Evolutionary conservation across 1,139 yeast species (phyloP), one percentile per base, ranked within the genome.

Genomic region (Waltiozyma solani): DNA sequence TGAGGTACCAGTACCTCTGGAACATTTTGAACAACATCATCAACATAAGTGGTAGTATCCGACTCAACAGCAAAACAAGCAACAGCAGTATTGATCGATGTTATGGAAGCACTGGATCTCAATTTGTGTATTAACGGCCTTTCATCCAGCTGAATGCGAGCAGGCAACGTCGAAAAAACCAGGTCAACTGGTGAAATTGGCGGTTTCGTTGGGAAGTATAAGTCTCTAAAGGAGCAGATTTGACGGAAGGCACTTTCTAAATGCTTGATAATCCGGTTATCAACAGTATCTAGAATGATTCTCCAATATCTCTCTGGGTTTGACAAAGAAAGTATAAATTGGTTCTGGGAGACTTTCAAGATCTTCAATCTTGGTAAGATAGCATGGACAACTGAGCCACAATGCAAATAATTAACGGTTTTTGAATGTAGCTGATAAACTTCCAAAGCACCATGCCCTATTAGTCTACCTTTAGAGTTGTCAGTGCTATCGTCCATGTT

Each of bases 301-400:
- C 76, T 69, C 89, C 89, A 81, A 56, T 76, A 81, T 47, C 87
- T 61, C 42, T 78, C 80, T 0, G 89, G 89, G 46, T 79, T 79
- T 10, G 75, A 74, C 46, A 81, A 64, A 1, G 87, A 84, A 25
- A 82, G 53, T 2, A 81, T 65, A 49, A 78, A 79, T 44, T 76
- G 77, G 45, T 69, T 67, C 36, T 54, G 51, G 25, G 64, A 65
- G 2, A 76, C 67, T 45, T 83, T 66, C 41, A 81, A 60, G 3
- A 81, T 64, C 49, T 77, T 73, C 39, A 76, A 59, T 42, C 67
- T 69, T 3, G 84, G 83, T 36, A 82, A 58, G 15, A 82, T 68
- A 2, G 93, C 89, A 50, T 81, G 80, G 6, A 73, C 70, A 37
- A 75, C 67, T 6, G 71, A 60, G 3, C 81, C 81, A 51, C 81